A percentile compares a stretch with the other conserved stretches of the same genome.
These are phyloP conservation scores for Perkinsus marinus DNA, from an alignment of 169 alveolate genomes.

Conservation along the genomic window DNA sequence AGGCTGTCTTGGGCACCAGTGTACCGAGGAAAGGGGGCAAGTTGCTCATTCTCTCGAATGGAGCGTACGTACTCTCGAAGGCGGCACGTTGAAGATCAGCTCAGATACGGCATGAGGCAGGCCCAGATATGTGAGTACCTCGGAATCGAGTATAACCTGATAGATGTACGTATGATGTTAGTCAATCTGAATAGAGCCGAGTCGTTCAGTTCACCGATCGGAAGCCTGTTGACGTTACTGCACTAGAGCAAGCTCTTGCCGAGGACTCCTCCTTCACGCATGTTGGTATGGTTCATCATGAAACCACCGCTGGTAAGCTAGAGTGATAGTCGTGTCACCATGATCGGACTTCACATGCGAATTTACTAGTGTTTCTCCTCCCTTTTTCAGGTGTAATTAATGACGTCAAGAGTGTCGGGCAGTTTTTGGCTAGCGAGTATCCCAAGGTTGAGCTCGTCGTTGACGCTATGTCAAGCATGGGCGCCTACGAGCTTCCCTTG, in stretches of 20 bases:
- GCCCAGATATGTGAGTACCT: constrained; percentile 23
- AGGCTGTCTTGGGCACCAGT: constrained; percentile 34
- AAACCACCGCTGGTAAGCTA: constrained; percentile 43
- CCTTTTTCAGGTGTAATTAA: background rate
- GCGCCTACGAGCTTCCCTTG: constrained; percentile 28
- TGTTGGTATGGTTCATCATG: constrained; percentile 38
- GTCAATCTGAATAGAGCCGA: constrained; percentile 9
- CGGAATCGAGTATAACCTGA: constrained; percentile 9
- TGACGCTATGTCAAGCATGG: constrained; percentile 44
- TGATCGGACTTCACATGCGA: too few relatives aligned
- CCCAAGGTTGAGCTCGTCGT: constrained; percentile 21
- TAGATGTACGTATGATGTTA: constrained; percentile 16
- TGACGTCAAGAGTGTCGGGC: background rate
- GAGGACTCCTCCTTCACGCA: constrained; percentile 21
- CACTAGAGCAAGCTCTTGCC: background rate
- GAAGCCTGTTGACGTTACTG: background rate
- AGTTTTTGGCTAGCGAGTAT: constrained; percentile 2
- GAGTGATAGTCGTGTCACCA: too few relatives aligned
- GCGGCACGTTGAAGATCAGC: background rate
- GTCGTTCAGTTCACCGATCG: constrained; percentile 21
- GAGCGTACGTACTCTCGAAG: constrained; percentile 14
- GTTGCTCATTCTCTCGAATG: constrained; percentile 27
- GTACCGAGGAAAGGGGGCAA: constrained; percentile 19
- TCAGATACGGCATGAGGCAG: constrained; percentile 27
- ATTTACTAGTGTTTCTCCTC: constrained; percentile 11